Evolutionary conservation across 129 eudicot genomes (phyloP).

Genomic region (Ambrosia artemisiifolia): DNA sequence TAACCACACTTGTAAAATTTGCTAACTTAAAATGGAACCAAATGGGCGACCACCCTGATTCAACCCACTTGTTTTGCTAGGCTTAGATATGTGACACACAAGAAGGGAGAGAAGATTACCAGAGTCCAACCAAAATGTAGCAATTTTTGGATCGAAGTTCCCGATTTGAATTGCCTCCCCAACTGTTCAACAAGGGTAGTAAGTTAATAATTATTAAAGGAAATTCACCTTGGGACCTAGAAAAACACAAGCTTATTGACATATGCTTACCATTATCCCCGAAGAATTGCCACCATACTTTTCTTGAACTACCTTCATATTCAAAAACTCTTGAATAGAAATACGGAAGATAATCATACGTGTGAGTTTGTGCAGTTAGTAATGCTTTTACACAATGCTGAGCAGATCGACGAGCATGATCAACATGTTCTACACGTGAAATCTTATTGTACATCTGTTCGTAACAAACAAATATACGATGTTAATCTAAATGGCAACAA

Average conservation of each 20-base stretch:
- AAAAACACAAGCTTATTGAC: background rate
- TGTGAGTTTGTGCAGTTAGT: conserved; percentile 66
- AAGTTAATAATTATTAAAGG: conserved; percentile 8
- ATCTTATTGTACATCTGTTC: conserved; percentile 79
- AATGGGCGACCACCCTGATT: too few relatives aligned
- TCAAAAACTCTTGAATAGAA: conserved; percentile 95
- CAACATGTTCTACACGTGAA: conserved; percentile 95
- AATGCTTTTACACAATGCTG: conserved; percentile 81
- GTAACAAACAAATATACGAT: background rate
- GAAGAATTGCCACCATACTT: conserved; percentile 98
- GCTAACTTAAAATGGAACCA: too few relatives aligned
- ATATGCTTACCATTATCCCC: conserved; percentile 74
- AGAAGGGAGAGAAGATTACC: conserved; percentile 40
- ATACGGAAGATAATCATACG: conserved; percentile 84
- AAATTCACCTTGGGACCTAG: background rate
- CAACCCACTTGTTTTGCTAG: too few relatives aligned
- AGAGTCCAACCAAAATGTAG: conserved; percentile 93
- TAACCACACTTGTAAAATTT: too few relatives aligned
- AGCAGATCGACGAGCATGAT: conserved; percentile 98
- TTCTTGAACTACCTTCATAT: conserved; percentile 90
- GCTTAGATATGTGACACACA: background rate
- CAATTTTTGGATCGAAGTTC: conserved; percentile 88
- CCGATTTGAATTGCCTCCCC: conserved; percentile 93
- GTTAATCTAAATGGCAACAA: background rate
- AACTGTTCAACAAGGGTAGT: conserved; percentile 42